Conservation (phyloP, 2,329 filamentous ascomycete genomes). For the Leptosphaerulina australis region DNA sequence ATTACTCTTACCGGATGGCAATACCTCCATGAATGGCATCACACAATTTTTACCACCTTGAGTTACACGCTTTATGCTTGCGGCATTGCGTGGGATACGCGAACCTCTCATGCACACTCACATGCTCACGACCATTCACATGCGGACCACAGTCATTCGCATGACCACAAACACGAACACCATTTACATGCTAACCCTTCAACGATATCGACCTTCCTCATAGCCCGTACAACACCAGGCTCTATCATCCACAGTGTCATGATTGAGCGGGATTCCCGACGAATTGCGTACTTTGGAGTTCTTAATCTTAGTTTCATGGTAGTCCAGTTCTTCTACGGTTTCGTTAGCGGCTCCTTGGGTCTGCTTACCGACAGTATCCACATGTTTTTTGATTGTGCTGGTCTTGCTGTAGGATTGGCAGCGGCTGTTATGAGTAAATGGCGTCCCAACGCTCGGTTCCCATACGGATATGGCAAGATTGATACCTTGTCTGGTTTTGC, state of each 20-base stretch:
- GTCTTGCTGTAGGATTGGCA: slow-evolving; percentile 85
- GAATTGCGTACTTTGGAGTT: slow-evolving; percentile 97
- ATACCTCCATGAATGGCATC: slow-evolving; percentile 22
- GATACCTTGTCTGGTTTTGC: slow-evolving; percentile 96
- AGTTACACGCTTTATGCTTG: slow-evolving; percentile 41
- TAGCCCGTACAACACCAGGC: slow-evolving; percentile 71
- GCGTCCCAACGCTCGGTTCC: slow-evolving; percentile 86
- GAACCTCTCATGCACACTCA: slow-evolving; percentile 26
- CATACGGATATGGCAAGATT: slow-evolving; percentile 95
- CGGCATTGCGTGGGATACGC: slow-evolving; percentile 51
- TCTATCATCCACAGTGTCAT: slow-evolving; percentile 86
- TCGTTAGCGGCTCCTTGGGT: slow-evolving; percentile 88
- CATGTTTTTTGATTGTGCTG: slow-evolving; percentile 99
- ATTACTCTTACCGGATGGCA: slow-evolving; percentile 34
- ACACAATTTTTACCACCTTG: slow-evolving; percentile 30
- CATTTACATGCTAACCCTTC: slow-evolving; percentile 62
- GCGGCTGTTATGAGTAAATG: slow-evolving; percentile 96
- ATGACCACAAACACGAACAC: slow-evolving; percentile 38
- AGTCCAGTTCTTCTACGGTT: slow-evolving; percentile 92
- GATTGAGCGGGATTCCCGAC: slow-evolving; percentile 86
- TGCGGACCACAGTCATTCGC: slow-evolving; percentile 39
- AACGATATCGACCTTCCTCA: slow-evolving; percentile 71
- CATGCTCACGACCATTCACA: slow-evolving; percentile 41
- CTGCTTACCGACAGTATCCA: slow-evolving; percentile 98
- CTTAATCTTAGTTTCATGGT: slow-evolving; percentile 96